Base-by-base conservation (phyloP, 768 basidiomycete genomes). In the Hericium rajendrae region DNA sequence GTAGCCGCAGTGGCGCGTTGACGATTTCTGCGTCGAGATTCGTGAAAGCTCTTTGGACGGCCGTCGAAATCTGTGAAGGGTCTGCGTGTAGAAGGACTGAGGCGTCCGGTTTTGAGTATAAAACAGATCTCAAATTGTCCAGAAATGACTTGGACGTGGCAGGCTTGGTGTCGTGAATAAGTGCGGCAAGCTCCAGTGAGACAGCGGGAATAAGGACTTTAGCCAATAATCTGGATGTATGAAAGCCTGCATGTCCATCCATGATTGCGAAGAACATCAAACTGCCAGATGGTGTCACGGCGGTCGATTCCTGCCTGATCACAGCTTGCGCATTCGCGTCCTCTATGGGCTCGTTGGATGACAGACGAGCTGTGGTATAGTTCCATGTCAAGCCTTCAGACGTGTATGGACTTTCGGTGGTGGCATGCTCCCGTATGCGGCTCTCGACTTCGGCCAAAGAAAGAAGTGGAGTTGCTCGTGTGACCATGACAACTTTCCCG, bases 301-400 rank as follows among this genome's bases (percentile, higher is more conserved):
- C 81, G n/a, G 79, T 72, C 3, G 72, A 72, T 65, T 88, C 83
- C 40, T 84, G 76, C 61, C 79, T 69, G 51, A 95, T 73, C 60
- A 93, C 74, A 56, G 84, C 82, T 59, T 79, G 77, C 3, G 88
- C 81, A 61, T 85, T 80, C 24, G 92, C 84, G 68, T 99, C 97
- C 71, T 99, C 97, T 53, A 97, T 84, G 8, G 93, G 91, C 58
- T 88, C 82, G 66, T 99, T 99, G 3, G 92, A 87, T 0, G 89
- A 76, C 38, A 98, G 74, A 38, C 78, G 80, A 16, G 91, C 89
- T 3, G 87, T 94, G 51, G 85, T 78, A 70, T 86, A 85, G 62
- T 79, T 84, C 89, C 89, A 91, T 12, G 76, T 70, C 54, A 81
- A 71, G 16, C 84, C 83, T 38, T 74, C 75, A 0, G 81, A 82